Percentiles rank a stretch among this genome's conserved stretches.
Conservation (phyloP, 805 yeast genomes). For the Gaillardinia entomophila region DNA sequence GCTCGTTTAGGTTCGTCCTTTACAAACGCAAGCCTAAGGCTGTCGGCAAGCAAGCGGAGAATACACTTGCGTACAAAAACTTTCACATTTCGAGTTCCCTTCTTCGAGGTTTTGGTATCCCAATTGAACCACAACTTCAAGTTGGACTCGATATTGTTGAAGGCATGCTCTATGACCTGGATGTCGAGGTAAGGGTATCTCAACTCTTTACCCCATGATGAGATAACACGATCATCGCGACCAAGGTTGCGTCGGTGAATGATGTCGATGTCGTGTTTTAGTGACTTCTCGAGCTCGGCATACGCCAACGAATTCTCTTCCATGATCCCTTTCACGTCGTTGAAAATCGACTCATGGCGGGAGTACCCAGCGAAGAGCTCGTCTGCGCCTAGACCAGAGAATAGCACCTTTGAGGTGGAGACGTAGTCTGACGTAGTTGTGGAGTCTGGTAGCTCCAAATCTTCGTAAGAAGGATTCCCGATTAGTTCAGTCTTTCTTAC, state of each 20-base stretch:
- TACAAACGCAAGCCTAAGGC: slow-evolving; percentile 48
- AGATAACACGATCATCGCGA: slow-evolving; percentile 85
- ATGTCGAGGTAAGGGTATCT: slow-evolving; percentile 82
- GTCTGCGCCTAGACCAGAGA: slow-evolving; percentile 96
- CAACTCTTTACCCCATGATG: slow-evolving; percentile 83
- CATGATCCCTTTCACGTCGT: slow-evolving; percentile 11
- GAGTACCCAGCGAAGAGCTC: slow-evolving; percentile 96
- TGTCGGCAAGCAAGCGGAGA: slow-evolving; percentile 56
- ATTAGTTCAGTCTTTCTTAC: slow-evolving; percentile 25
- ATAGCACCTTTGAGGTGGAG: slow-evolving; percentile 60
- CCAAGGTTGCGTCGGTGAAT: slow-evolving; percentile 79
- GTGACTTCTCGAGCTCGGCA: slow-evolving; percentile 47
- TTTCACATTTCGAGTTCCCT: slow-evolving; percentile 14
- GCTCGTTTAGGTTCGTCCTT: slow-evolving; percentile 83
- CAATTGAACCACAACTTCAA: slow-evolving; percentile 34
- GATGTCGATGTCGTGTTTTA: slow-evolving; percentile 64
- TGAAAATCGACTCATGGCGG: slow-evolving; percentile 59
- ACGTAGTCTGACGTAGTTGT: slow-evolving; percentile 21
- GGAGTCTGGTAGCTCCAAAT: neutral
- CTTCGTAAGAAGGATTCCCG: slow-evolving; percentile 1
- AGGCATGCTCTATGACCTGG: slow-evolving; percentile 46
- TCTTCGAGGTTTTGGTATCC: slow-evolving; percentile 13
- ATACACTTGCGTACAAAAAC: slow-evolving; percentile 43
- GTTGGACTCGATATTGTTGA: slow-evolving; percentile 43
- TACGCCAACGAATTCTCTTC: slow-evolving; percentile 16